These are phyloP conservation scores for Gossypium rotundifolium DNA, from an alignment of 345 rosid species.

Conservation along the genomic window DNA sequence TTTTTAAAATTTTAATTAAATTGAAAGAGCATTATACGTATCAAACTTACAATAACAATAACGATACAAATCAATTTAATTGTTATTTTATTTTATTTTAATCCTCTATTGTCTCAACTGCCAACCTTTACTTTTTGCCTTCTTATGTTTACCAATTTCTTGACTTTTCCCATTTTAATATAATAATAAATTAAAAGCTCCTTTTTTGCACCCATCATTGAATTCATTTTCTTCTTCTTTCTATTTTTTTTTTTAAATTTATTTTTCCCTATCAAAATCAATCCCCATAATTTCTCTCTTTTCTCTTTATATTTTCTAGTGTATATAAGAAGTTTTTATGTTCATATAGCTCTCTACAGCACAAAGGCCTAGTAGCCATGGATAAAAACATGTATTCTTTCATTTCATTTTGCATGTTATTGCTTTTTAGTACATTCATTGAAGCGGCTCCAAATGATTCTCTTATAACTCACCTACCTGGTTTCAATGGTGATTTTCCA, in stretches of 20 bases:
- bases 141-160: background rate
- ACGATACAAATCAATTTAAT: too few species aligned
- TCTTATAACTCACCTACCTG: slow-evolving; percentile 24
- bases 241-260: too few species aligned
- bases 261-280: background rate
- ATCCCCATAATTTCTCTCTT: background rate
- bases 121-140: background rate
- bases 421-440: background rate
- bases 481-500: slow-evolving; percentile 33
- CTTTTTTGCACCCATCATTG: background rate
- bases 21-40: too few species aligned
- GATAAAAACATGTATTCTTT: slow-evolving; percentile 1
- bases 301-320: background rate
- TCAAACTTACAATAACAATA: too few species aligned
- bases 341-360: background rate
- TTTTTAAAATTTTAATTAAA: too few species aligned
- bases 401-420: slow-evolving; percentile 10
- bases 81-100: background rate
- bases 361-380: background rate
- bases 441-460: slow-evolving; percentile 13
- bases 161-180: background rate
- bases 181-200: background rate
- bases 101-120: background rate
- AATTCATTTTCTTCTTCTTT: too few species aligned
- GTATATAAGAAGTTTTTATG: background rate